phyloP scores from a whole-genome alignment of 371 early-diverging fungal genomes.

The Mortierella sp. region DNA sequence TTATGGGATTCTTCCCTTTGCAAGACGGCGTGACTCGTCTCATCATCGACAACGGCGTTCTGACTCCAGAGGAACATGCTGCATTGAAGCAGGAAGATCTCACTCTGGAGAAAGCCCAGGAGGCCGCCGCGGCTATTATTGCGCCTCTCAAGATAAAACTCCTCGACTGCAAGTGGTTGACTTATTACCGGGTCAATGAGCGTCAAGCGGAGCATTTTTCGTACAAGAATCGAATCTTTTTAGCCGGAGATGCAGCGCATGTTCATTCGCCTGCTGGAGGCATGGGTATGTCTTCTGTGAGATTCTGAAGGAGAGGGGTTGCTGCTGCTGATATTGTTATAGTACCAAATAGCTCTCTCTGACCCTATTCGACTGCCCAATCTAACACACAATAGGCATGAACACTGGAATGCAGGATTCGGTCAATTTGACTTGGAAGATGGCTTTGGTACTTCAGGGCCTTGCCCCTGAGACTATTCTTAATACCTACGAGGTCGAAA shows the following conservation, averaged over 20 bases:
- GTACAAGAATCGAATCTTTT: constrained; percentile 47
- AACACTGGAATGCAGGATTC: constrained; percentile 47
- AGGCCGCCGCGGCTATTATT: constrained; percentile 3
- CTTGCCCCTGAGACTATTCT: constrained; percentile 30
- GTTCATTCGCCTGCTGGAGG: constrained; percentile 52
- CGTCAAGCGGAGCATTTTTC: constrained; percentile 33
- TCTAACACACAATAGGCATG: no score
- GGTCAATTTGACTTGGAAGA: constrained; percentile 45
- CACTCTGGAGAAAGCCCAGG: constrained; percentile 14
- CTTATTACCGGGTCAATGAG: constrained; percentile 49
- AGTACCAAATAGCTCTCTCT: no score
- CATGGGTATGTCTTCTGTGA: constrained; percentile 56
- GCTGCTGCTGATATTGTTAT: no score
- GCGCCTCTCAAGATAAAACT: constrained; percentile 22
- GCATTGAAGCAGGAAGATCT: constrained; percentile 14
- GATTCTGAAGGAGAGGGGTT: no score
- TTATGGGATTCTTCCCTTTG: constrained; percentile 21
- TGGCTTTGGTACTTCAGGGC: constrained; percentile 40
- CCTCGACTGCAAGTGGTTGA: constrained; percentile 30
- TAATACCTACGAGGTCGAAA: constrained; percentile 34
- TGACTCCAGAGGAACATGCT: constrained; percentile 31
- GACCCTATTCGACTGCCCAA: no score
- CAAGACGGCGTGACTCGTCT: constrained; percentile 19
- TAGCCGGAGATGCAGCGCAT: constrained; percentile 56
- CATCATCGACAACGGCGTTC: constrained; percentile 32